Base-by-base conservation (phyloP, 2,329 filamentous ascomycete species). In the Mycogone perniciosa region DNA sequence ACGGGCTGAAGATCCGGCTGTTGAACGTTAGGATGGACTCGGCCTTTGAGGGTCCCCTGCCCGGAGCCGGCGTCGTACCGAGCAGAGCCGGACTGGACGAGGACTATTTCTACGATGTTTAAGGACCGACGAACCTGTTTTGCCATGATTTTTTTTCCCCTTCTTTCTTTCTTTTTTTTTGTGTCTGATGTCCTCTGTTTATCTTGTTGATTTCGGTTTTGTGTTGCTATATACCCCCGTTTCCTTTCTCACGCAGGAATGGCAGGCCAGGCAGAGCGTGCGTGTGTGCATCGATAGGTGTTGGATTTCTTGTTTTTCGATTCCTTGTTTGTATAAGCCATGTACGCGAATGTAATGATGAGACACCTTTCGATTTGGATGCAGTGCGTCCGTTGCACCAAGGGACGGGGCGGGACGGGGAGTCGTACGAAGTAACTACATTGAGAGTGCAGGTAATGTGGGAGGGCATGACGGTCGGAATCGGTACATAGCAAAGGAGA, bases 91-190 rank as follows among this genome's bases (percentile, higher is more conserved):
- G 88, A 0, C 67, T 97, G 58, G 89, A 96, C 66, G 89, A 95
- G 58, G 86, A 96, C 66, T 99, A 95, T 67, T 96, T 86, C 71
- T 97, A 95, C 71, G 88, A 92, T 67, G 77, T 88, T 40, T 87
- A 55, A 51, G 27, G 27, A 29, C n/a, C 29, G 33, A 35, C 13
- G 13, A 29, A 27, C 11, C 26, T 20, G n/a, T 41, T 41, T 41
- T 6, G 11, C 29, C 31, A 7, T 40, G 35, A 41, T 13, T 40
- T 35, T 46, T 46, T 46, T 29, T 26, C n/a, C 48, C 29, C 47
- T 27, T 27, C 39, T 41, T 41, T n/a, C 7, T n/a, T 38, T 38
- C 11, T 13, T 6, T 10, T 38, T 6, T 13, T 38, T 38, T 38
- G 2, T 38, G 6, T 9, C 20, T n/a, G 7, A 10, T 2, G 7